Evolutionary conservation across 2,329 filamentous ascomycete genomes (phyloP), one percentile per base, ranked within the genome.

Genomic region (Cladophialophora immunda): DNA sequence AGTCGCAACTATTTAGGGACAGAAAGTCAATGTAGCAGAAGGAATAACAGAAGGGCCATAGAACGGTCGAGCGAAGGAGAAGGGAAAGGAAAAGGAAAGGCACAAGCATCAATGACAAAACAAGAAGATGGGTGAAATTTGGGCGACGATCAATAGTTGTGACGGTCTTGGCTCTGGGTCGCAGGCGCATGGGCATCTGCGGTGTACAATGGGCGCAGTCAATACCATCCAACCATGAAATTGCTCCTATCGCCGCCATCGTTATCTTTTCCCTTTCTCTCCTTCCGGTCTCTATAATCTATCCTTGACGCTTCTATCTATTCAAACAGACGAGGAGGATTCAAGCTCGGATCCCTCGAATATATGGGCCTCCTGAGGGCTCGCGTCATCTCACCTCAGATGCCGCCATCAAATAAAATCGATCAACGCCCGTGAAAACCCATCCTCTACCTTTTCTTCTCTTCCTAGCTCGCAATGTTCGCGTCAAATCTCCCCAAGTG

Each of bases 351-450:
- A 4, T 3, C 45, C 22, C 19, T 25, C 11, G 9, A 50, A 25
- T 19, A 22, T 19, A 25, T 3, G 19, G 15, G 9, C 19, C 22
- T 13, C 6, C 38, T 3, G 11, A 25, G 45, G n/a, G 19, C 19
- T 50, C 45, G 45, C 45, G 45, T 50, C 45, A 50, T 50, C 19
- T 50, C 45, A 50, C 11, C 45, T 22, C 45, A 25, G 19, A 50
- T 50, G 45, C 45, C 45, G 45, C 45, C 13, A 50, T 50, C 45
- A 25, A 25, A 22, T 19, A 11, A 25, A 47, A 13, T 50, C 45
- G 9, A 50, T 50, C 19, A 50, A 25, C 3, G 4, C 2, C 45
- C 8, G 4, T 19, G 17, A 9, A 8, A 22, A 50, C 19, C 45
- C 1, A 8, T n/a, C 17, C 22, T 50, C 25, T 22, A 25, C 8